These are phyloP conservation scores for Vanderwaltozyma polyspora DNA, from an alignment of 805 yeast species.

Conservation along the genomic window DNA sequence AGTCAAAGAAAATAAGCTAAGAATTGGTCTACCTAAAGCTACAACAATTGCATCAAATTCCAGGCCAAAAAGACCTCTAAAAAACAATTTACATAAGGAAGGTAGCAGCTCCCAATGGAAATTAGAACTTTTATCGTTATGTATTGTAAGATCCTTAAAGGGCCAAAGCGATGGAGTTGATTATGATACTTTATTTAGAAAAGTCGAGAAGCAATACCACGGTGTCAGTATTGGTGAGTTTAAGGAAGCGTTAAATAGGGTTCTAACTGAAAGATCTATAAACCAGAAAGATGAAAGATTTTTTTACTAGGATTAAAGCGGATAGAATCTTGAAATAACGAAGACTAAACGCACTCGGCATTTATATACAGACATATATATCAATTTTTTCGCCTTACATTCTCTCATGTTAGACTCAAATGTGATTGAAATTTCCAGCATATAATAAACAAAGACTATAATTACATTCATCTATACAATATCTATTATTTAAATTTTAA, in stretches of 20 bases:
- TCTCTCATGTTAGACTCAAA: too few species aligned
- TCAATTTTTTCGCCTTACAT: too few species aligned
- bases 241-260: constrained; percentile 18
- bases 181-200: constrained; percentile 6
- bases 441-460: too few species aligned
- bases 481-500: too few species aligned
- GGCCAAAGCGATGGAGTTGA: constrained; percentile 5
- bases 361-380: too few species aligned
- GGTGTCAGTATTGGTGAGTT: constrained; percentile 26
- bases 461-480: too few species aligned
- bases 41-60: not conserved
- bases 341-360: too few species aligned
- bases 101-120: constrained; percentile 21
- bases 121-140: constrained; percentile 19
- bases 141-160: constrained; percentile 19
- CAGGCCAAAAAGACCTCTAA: not conserved
- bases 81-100: constrained; percentile 10
- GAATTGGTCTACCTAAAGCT: constrained; percentile 9
- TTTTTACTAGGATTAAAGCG: constrained; percentile 1
- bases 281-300: not conserved
- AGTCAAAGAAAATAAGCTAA: constrained; percentile 14
- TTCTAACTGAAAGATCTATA: constrained; percentile 4
- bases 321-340: too few species aligned
- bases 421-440: too few species aligned
- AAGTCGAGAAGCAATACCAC: constrained; percentile 8